phyloP scores from a whole-genome alignment of 2,329 filamentous ascomycete species.

The Colletotrichum australisinense region DNA sequence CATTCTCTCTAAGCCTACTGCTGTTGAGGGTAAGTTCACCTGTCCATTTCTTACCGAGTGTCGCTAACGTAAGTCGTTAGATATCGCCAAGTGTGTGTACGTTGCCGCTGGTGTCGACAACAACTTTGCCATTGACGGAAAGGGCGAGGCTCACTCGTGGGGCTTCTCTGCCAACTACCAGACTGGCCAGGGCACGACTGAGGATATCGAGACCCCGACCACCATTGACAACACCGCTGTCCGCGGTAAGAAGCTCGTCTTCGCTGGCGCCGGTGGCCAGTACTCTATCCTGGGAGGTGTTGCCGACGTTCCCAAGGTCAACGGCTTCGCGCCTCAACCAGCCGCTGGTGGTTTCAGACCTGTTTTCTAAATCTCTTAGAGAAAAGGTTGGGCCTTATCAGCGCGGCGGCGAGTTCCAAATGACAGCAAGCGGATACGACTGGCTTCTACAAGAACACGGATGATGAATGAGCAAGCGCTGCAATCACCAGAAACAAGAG shows the following conservation, averaged over 20 bases:
- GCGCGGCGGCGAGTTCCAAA: not conserved
- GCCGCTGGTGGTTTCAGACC: conserved; percentile 32
- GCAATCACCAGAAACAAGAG: not conserved
- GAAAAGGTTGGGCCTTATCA: too few species aligned
- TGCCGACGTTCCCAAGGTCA: conserved; percentile 41
- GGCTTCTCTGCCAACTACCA: conserved; percentile 85
- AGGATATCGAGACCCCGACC: conserved; percentile 83
- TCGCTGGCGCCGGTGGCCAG: conserved; percentile 89
- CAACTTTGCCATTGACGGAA: conserved; percentile 75
- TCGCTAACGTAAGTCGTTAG: too few species aligned
- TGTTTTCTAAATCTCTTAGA: conserved; percentile 7
- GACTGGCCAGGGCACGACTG: conserved; percentile 80
- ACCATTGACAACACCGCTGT: conserved; percentile 88
- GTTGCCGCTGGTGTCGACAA: conserved; percentile 80
- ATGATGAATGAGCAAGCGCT: conserved; percentile 15
- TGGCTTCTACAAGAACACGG: conserved; percentile 11
- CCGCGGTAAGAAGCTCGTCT: conserved; percentile 77
- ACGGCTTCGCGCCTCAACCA: conserved; percentile 41
- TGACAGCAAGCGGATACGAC: conserved; percentile 5
- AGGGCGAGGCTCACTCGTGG: conserved; percentile 82
- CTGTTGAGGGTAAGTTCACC: conserved; percentile 62
- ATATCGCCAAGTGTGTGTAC: conserved; percentile 64
- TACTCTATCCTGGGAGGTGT: conserved; percentile 74
- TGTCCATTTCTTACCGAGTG: too few species aligned
- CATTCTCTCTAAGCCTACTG: conserved; percentile 75